Evolutionary conservation across 2,329 filamentous ascomycete species (phyloP).

Genomic region (Paecilomyces niveus): DNA sequence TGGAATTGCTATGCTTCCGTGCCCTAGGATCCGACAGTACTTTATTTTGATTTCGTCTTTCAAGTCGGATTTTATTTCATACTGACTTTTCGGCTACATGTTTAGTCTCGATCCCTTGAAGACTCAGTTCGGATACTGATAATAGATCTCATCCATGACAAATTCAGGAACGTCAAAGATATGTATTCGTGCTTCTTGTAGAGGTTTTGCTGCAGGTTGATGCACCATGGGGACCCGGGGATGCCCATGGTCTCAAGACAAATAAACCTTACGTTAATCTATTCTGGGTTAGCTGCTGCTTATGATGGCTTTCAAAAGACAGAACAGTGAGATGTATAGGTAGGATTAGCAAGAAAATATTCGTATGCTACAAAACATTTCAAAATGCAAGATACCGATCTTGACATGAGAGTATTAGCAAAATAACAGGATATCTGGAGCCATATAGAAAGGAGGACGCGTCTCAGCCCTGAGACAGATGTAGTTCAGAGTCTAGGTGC

Average conservation of each 20-base stretch:
- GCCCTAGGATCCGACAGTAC: too few species aligned
- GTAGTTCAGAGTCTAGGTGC: slow-evolving; percentile 23
- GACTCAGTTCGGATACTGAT: slow-evolving; percentile 33
- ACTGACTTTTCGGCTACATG: slow-evolving; percentile 46
- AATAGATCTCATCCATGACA: slow-evolving; percentile 36
- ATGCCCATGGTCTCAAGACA: too few species aligned
- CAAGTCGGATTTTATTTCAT: too few species aligned
- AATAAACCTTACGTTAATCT: slow-evolving; percentile 37
- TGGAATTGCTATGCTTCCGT: too few species aligned
- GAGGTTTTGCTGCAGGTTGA: slow-evolving; percentile 44
- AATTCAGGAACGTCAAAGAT: slow-evolving; percentile 43
- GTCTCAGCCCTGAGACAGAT: slow-evolving; percentile 16
- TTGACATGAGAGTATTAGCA: too few species aligned
- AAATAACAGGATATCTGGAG: slow-evolving; percentile 6
- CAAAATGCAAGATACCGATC: too few species aligned
- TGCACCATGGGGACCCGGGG: slow-evolving; percentile 48
- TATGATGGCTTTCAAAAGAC: too few species aligned
- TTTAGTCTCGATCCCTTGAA: slow-evolving; percentile 35
- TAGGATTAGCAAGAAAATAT: too few species aligned
- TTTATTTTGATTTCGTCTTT: too few species aligned
- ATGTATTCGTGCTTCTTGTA: slow-evolving; percentile 36
- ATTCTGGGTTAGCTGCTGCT: not conserved
- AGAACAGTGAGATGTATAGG: too few species aligned
- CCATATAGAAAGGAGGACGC: slow-evolving; percentile 17
- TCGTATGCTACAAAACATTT: too few species aligned